A percentile compares a stretch with the other conserved stretches of the same genome.
Evolutionary conservation across 1,284 basidiomycete species (phyloP).

Genomic region (Kalmanozyma brasiliensis): DNA sequence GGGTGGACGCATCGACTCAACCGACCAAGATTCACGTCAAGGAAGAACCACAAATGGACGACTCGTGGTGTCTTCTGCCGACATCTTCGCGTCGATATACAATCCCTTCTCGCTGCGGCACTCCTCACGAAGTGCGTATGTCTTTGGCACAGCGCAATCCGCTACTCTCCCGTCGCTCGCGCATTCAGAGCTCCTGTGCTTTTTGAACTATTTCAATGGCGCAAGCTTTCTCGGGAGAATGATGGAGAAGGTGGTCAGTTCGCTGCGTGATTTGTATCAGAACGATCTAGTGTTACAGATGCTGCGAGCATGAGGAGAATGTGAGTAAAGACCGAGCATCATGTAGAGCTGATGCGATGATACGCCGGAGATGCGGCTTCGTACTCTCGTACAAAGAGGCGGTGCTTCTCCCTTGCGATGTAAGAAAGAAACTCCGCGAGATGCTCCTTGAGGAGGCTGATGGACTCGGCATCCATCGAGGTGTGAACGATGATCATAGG

Average conservation of each 20-base stretch:
- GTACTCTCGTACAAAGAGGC: slow-evolving; percentile 79
- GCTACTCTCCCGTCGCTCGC: not conserved
- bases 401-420: slow-evolving; percentile 75
- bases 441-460: slow-evolving; percentile 85
- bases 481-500: slow-evolving; percentile 85
- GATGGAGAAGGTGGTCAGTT: no score
- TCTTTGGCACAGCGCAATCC: not conserved
- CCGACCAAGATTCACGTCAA: not conserved
- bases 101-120: slow-evolving; percentile 11
- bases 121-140: slow-evolving; percentile 5
- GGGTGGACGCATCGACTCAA: not conserved
- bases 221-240: no score
- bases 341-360: slow-evolving; percentile 73
- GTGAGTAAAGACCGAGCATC: not conserved
- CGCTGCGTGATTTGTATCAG: not conserved
- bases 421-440: slow-evolving; percentile 88
- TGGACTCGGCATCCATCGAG: slow-evolving; percentile 88
- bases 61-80: slow-evolving; percentile 5
- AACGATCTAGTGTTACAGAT: slow-evolving; percentile 29
- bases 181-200: slow-evolving; percentile 24
- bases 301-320: not conserved
- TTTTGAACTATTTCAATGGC: not conserved
- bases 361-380: slow-evolving; percentile 78
- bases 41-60: not conserved
- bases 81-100: not conserved